A percentile compares a stretch with the other conserved stretches of the same genome.
phyloP scores from a whole-genome alignment of 2,329 filamentous ascomycete species.

The Chaetomiaceae sp. region DNA sequence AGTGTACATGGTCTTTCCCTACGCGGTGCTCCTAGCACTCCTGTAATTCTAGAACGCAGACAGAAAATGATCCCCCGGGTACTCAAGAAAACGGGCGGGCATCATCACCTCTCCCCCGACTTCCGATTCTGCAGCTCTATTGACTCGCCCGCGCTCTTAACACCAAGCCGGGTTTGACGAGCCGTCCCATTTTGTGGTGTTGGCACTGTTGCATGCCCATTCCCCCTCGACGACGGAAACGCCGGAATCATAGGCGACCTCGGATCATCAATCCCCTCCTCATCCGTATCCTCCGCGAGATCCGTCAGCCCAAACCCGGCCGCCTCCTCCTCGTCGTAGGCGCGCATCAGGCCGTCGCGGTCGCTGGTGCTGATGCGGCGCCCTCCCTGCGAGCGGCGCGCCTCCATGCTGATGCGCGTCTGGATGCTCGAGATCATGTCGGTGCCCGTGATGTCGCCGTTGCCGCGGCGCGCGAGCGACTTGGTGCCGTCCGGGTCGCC shows the following conservation, averaged over 20 bases:
- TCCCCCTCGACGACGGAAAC: constrained; percentile 24
- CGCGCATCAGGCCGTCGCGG: constrained; percentile 77
- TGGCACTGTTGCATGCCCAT: constrained; percentile 36
- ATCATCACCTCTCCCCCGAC: constrained; percentile 32
- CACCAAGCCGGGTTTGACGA: constrained; percentile 9
- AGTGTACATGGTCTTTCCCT: too few relatives aligned
- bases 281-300: constrained; percentile 71
- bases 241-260: constrained; percentile 35
- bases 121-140: constrained; percentile 52
- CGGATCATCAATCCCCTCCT: constrained; percentile 40
- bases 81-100: neutral
- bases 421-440: constrained; percentile 87
- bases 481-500: constrained; percentile 78
- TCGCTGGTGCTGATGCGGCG: constrained; percentile 54
- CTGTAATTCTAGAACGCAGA: too few relatives aligned
- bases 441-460: constrained; percentile 77
- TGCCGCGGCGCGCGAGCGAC: constrained; percentile 55
- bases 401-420: constrained; percentile 90
- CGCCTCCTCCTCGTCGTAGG: constrained; percentile 79
- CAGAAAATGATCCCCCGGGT: too few relatives aligned
- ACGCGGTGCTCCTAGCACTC: too few relatives aligned
- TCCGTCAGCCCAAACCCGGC: constrained; percentile 73
- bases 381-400: constrained; percentile 61
- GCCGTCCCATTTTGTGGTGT: constrained; percentile 29
- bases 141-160: constrained; percentile 26